phyloP scores from a whole-genome alignment of 179 eudicot genomes.

The Nepenthes alata region DNA sequence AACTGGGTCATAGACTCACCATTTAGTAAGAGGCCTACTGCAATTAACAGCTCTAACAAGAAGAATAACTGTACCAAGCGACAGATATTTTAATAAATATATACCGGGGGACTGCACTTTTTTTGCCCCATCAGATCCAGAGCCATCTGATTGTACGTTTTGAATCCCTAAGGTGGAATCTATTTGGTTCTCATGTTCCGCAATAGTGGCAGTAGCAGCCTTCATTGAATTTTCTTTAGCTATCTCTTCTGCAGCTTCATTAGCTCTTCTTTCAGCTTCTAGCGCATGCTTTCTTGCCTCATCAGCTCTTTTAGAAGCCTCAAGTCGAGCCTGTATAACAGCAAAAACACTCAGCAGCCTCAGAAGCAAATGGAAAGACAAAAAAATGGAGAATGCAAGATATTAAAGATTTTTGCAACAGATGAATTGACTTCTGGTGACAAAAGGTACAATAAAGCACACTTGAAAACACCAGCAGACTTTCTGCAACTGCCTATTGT shows the following conservation, averaged over 20 bases:
- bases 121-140: slow-evolving; percentile 19
- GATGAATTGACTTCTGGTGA: too few relatives aligned
- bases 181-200: slow-evolving; percentile 7
- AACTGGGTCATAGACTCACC: too few relatives aligned
- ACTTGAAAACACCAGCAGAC: too few relatives aligned
- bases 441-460: too few relatives aligned
- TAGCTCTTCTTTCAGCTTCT: slow-evolving; percentile 56
- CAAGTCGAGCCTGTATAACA: not conserved
- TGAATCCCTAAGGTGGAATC: slow-evolving; percentile 6
- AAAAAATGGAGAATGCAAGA: too few relatives aligned
- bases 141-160: slow-evolving; percentile 13
- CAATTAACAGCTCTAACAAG: too few relatives aligned
- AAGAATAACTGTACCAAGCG: too few relatives aligned
- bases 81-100: not conserved
- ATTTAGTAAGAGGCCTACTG: too few relatives aligned
- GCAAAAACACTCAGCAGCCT: not conserved
- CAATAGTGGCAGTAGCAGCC: slow-evolving; percentile 18
- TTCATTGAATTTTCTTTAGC: slow-evolving; percentile 24
- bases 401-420: too few relatives aligned
- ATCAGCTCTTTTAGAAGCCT: slow-evolving; percentile 25
- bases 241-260: slow-evolving; percentile 53
- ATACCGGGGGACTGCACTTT: slow-evolving; percentile 40
- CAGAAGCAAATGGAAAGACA: too few relatives aligned
- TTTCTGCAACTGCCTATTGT: too few relatives aligned
- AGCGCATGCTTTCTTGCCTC: slow-evolving; percentile 43